phyloP scores from a whole-genome alignment of 2,329 filamentous ascomycete genomes.

The Sporothrix schenckii region DNA sequence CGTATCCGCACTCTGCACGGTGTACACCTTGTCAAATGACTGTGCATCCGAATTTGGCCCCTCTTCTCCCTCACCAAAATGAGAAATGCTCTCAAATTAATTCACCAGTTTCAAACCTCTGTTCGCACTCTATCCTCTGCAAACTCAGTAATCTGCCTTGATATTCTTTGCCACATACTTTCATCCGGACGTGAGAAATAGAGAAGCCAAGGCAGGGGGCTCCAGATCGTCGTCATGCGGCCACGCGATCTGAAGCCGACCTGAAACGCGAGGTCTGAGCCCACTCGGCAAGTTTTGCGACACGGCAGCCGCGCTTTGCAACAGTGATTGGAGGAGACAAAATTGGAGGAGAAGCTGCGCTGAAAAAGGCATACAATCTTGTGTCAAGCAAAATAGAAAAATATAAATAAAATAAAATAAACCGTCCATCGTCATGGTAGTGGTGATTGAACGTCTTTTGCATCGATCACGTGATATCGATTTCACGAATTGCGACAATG shows the following conservation, averaged over 20 bases:
- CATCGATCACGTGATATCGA: background rate
- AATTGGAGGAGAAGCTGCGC: background rate
- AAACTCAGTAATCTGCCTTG: background rate
- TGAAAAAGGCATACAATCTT: background rate
- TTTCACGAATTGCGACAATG: background rate
- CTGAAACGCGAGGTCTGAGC: conserved; percentile 39
- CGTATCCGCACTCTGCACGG: background rate
- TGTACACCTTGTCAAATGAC: background rate
- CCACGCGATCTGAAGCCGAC: conserved; percentile 39
- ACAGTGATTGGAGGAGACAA: conserved; percentile 11
- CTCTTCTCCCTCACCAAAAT: background rate
- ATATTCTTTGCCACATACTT: background rate
- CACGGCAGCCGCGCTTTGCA: conserved; percentile 8
- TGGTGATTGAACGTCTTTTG: background rate
- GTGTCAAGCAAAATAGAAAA: background rate
- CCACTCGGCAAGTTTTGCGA: background rate
- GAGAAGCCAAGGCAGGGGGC: conserved; percentile 16
- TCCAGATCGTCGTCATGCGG: conserved; percentile 29
- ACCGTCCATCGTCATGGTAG: background rate
- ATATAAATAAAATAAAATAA: background rate
- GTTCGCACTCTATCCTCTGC: background rate
- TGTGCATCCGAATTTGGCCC: background rate
- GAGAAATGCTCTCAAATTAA: background rate
- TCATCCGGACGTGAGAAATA: conserved; percentile 8
- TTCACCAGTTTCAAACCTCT: background rate